A percentile compares a stretch with the other conserved stretches of the same genome.
phyloP scores from a whole-genome alignment of 352 stramenopile genomes.

The Pythium brachiatum region DNA sequence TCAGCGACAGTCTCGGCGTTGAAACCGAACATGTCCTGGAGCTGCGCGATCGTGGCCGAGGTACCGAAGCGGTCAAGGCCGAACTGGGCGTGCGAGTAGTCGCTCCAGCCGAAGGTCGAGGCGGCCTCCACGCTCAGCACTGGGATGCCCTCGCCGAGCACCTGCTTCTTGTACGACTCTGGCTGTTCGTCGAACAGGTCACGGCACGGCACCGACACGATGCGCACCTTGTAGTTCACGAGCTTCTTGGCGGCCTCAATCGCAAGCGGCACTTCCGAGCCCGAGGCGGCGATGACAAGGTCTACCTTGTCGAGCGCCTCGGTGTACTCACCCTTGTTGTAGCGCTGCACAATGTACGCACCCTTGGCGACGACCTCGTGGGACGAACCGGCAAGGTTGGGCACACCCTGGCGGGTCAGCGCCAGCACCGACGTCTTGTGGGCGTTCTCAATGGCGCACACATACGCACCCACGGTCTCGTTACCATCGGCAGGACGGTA shows the following conservation, averaged over 20 bases:
- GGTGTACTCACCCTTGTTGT: constrained; percentile 78
- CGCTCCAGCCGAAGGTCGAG: constrained; percentile 92
- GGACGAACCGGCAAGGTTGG: constrained; percentile 88
- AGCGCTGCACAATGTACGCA: constrained; percentile 79
- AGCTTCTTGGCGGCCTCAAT: constrained; percentile 94
- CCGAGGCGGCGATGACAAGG: constrained; percentile 92
- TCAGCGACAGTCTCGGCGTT: constrained; percentile 92
- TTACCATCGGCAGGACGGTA: constrained; percentile 98
- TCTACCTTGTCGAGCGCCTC: constrained; percentile 75
- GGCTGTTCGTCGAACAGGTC: constrained; percentile 97
- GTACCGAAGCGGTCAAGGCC: constrained; percentile 87
- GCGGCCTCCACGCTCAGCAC: constrained; percentile 96
- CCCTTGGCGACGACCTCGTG: constrained; percentile 91
- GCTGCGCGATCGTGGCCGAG: constrained; percentile 84
- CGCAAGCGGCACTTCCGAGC: constrained; percentile 95
- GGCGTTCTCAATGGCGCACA: constrained; percentile 78
- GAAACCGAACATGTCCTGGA: constrained; percentile 96
- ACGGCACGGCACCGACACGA: constrained; percentile 97
- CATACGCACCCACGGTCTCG: constrained; percentile 97
- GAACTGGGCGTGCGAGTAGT: constrained; percentile 95
- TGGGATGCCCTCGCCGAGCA: constrained; percentile 95
- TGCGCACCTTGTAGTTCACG: constrained; percentile 78
- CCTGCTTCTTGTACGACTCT: constrained; percentile 93
- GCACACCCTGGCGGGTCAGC: constrained; percentile 90
- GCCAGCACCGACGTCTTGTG: constrained; percentile 93